A percentile compares a stretch with the other conserved stretches of the same genome.
phyloP scores from a whole-genome alignment of 2,329 filamentous ascomycete species.

The Metarhizium rileyi region DNA sequence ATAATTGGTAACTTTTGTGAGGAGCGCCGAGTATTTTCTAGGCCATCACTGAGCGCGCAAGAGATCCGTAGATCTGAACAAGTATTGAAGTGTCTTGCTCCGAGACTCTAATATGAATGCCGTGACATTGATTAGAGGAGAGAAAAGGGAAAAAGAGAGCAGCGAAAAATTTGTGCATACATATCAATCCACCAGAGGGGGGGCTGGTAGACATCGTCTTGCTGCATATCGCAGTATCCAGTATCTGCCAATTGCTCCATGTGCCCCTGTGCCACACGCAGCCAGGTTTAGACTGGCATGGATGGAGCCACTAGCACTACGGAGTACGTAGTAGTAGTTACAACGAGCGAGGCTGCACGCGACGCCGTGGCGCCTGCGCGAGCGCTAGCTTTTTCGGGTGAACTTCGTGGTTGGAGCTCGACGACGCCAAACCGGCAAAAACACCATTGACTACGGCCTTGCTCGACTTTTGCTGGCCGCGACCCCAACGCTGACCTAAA shows the following conservation, averaged over 20 bases:
- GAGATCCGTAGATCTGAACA: constrained; percentile 83
- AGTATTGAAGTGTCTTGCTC: constrained; percentile 80
- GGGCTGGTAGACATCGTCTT: constrained; percentile 10
- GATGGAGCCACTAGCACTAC: no score
- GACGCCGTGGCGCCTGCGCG: neutral
- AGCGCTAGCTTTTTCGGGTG: constrained; percentile 1
- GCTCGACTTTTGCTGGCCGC: neutral
- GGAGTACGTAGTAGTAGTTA: no score
- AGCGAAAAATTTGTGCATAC: constrained; percentile 16
- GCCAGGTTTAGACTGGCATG: no score
- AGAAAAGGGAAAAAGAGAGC: constrained; percentile 19
- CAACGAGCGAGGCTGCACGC: no score
- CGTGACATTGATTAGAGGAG: constrained; percentile 62
- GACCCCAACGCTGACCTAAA: neutral
- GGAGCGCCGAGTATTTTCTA: constrained; percentile 69
- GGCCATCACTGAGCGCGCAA: constrained; percentile 96
- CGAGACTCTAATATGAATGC: constrained; percentile 99
- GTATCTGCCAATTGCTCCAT: neutral
- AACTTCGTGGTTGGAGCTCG: constrained; percentile 1
- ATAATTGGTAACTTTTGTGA: constrained; percentile 59
- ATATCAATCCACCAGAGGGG: neutral
- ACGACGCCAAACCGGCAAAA: constrained; percentile 16
- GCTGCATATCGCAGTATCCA: constrained; percentile 17
- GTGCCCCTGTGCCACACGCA: no score
- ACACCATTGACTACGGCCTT: neutral